These are phyloP conservation scores for Chaetomium cochliodes DNA, from an alignment of 495 filamentous ascomycete genomes.

Conservation along the genomic window DNA sequence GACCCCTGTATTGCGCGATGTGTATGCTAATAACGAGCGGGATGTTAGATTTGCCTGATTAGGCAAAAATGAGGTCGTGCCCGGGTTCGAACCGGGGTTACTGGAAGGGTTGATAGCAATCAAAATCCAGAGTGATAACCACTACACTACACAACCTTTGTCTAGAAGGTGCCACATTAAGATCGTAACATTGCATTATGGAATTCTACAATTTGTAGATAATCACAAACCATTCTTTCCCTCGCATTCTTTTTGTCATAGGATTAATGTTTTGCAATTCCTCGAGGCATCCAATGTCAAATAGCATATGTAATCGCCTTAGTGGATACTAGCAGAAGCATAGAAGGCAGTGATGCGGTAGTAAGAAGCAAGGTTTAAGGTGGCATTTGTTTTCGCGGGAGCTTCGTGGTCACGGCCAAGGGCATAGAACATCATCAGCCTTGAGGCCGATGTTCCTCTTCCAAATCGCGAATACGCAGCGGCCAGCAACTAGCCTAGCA, in stretches of 20 bases:
- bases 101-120: slow-evolving; percentile 13
- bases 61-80: slow-evolving; percentile 27
- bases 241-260: neutral
- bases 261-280: no score
- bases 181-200: neutral
- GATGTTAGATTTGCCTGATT: slow-evolving; percentile 4
- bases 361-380: no score
- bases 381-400: no score
- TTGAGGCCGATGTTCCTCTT: no score
- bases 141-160: slow-evolving; percentile 28
- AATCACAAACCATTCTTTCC: neutral
- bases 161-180: slow-evolving; percentile 2
- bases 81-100: slow-evolving; percentile 30
- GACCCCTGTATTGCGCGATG: neutral
- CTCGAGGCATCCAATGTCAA: no score
- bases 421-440: no score
- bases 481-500: neutral
- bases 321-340: no score
- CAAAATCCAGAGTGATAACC: slow-evolving; percentile 29
- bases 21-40: no score
- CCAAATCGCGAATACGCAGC: neutral
- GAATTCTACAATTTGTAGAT: neutral
- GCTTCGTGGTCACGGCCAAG: no score
- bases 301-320: no score
- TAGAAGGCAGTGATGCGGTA: no score